These are phyloP conservation scores for Tolypocladium amazonense DNA, from an alignment of 2,329 filamentous ascomycete species.

Conservation along the genomic window DNA sequence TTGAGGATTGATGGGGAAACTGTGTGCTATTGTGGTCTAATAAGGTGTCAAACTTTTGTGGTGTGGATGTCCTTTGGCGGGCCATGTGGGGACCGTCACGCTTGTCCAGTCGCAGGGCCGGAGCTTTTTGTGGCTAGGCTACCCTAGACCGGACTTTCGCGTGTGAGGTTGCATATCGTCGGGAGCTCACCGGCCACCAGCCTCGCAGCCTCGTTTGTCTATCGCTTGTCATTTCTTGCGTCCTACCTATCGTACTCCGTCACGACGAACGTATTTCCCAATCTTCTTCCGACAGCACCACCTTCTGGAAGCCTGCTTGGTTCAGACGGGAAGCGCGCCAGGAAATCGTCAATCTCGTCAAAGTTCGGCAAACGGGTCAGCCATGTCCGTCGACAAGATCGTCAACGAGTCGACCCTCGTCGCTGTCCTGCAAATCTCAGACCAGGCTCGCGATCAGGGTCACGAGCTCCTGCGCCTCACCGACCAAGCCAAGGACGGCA, in stretches of 20 bases:
- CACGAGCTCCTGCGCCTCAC: slow-evolving; percentile 50
- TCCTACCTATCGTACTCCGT: too few relatives aligned
- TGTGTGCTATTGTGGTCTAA: not conserved
- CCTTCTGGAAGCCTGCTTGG: not conserved
- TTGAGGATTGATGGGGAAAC: not conserved
- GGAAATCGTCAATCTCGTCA: not conserved
- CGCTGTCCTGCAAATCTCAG: slow-evolving; percentile 61
- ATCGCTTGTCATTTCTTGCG: not conserved
- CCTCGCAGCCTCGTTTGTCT: not conserved
- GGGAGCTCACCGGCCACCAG: not conserved
- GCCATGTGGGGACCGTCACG: not conserved
- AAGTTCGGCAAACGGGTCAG: not conserved
- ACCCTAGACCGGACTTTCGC: not conserved
- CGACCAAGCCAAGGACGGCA: slow-evolving; percentile 31
- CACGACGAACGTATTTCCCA: not conserved
- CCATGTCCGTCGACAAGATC: slow-evolving; percentile 28
- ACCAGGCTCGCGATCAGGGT: slow-evolving; percentile 62
- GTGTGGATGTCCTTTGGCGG: not conserved
- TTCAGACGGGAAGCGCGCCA: not conserved
- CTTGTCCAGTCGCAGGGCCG: too few relatives aligned
- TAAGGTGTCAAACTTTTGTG: not conserved
- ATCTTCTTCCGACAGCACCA: not conserved
- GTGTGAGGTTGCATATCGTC: not conserved
- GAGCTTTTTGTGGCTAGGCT: not conserved
- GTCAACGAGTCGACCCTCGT: slow-evolving; percentile 41